phyloP scores from a whole-genome alignment of 257 asterid species.

The Solanum chilense region DNA sequence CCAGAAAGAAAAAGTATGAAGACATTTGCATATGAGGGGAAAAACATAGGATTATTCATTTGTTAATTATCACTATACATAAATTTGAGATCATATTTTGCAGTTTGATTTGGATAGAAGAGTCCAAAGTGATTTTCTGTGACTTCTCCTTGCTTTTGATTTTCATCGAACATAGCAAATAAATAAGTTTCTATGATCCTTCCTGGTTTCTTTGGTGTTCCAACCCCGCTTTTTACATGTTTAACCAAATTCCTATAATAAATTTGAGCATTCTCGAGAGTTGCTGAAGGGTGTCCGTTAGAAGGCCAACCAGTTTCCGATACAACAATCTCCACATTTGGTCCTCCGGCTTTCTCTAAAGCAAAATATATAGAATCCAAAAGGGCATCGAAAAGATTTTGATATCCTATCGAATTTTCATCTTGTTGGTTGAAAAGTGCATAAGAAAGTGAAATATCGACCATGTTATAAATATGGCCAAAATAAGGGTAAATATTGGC shows the following conservation, averaged over 20 bases:
- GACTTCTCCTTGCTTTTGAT: background rate
- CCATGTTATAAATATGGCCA: background rate
- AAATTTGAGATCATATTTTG: background rate
- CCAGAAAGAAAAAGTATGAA: background rate
- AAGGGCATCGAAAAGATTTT: conserved; percentile 27
- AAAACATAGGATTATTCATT: rapidly evolving
- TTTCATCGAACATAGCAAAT: conserved; percentile 18
- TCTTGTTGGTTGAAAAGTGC: conserved; percentile 17
- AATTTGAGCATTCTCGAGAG: background rate
- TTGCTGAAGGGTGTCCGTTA: conserved; percentile 1
- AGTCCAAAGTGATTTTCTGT: background rate
- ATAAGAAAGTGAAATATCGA: background rate
- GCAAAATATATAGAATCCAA: conserved; percentile 25
- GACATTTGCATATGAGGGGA: background rate
- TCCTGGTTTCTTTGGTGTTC: conserved; percentile 16
- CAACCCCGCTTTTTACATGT: background rate
- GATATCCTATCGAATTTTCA: background rate
- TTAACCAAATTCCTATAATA: conserved; percentile 6
- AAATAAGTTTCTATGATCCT: background rate
- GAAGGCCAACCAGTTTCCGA: conserved; percentile 35
- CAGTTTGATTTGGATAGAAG: background rate
- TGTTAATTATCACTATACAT: background rate
- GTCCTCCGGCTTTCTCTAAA: conserved; percentile 19
- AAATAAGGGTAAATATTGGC: conserved; percentile 37
- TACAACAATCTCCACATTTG: conserved; percentile 15